Evolutionary conservation across 305 asterid species (phyloP).

Genomic region (Fraxinus angustifolia): DNA sequence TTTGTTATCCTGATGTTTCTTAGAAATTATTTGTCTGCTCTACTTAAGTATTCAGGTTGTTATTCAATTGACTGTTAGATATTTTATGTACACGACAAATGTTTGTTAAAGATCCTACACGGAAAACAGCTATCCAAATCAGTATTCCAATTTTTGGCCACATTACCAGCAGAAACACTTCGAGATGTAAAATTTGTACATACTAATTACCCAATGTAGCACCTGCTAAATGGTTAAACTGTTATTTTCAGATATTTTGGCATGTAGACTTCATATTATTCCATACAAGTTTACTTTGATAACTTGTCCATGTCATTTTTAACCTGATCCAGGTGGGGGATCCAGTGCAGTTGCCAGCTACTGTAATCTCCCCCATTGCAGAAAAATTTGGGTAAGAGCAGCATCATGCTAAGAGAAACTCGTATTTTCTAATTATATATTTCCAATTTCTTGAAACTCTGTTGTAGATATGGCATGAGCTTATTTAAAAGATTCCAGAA

Average conservation of each 20-base stretch:
- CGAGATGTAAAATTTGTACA: background rate
- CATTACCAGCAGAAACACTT: background rate
- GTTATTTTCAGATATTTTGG: background rate
- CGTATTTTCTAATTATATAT: conserved; percentile 2
- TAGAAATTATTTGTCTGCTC: background rate
- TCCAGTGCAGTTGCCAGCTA: conserved; percentile 98
- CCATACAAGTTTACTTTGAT: background rate
- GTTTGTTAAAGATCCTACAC: background rate
- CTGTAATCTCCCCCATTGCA: conserved; percentile 82
- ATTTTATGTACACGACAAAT: background rate
- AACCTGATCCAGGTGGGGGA: conserved; percentile 73
- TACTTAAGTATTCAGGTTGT: background rate
- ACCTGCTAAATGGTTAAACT: background rate
- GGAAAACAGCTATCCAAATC: background rate
- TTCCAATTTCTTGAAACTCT: conserved; percentile 7
- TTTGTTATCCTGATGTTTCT: background rate
- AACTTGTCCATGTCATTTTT: background rate
- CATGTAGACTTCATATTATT: background rate
- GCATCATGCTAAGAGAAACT: conserved; percentile 3
- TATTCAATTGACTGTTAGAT: background rate
- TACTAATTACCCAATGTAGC: background rate
- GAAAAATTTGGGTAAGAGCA: conserved; percentile 63
- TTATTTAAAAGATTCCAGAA: conserved; percentile 83
- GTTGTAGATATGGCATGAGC: conserved; percentile 73
- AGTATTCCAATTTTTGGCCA: background rate